phyloP scores from a whole-genome alignment of 2,329 filamentous ascomycete species.

The Pseudonectria foliicola region DNA sequence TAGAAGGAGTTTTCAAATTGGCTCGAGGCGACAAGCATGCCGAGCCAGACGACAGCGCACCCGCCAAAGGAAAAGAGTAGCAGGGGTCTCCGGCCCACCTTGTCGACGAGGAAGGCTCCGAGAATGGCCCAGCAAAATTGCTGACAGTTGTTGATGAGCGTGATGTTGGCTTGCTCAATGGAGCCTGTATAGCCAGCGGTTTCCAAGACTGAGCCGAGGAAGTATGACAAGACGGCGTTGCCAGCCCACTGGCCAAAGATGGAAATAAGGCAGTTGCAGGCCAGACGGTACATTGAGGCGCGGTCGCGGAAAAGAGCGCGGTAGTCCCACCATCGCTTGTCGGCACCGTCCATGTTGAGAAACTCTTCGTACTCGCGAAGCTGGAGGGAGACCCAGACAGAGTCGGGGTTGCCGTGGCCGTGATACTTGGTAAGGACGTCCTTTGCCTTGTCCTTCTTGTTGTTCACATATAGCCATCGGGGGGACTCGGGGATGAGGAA shows the following conservation, averaged over 20 bases:
- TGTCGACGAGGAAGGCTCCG: slow-evolving; percentile 43
- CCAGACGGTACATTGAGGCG: slow-evolving; percentile 34
- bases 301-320: slow-evolving; percentile 35
- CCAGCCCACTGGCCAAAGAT: slow-evolving; percentile 42
- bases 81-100: slow-evolving; percentile 44
- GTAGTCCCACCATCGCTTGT: slow-evolving; percentile 44
- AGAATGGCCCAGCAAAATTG: slow-evolving; percentile 42
- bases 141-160: slow-evolving; percentile 43
- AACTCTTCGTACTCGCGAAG: slow-evolving; percentile 36
- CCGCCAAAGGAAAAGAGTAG: slow-evolving; percentile 42
- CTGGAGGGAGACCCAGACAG: slow-evolving; percentile 39
- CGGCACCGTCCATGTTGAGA: slow-evolving; percentile 35
- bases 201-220: slow-evolving; percentile 40
- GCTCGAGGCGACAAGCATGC: slow-evolving; percentile 40
- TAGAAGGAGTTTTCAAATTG: slow-evolving; percentile 28
- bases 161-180: slow-evolving; percentile 40
- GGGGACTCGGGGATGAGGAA: slow-evolving; percentile 36
- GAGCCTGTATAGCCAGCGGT: slow-evolving; percentile 39
- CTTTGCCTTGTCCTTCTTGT: slow-evolving; percentile 28
- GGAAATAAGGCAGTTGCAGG: slow-evolving; percentile 29
- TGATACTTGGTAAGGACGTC: slow-evolving; percentile 35
- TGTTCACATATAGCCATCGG: slow-evolving; percentile 34
- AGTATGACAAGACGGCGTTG: slow-evolving; percentile 40
- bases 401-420: slow-evolving; percentile 36
- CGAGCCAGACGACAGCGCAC: slow-evolving; percentile 43